Percentiles rank a stretch among this genome's conserved stretches.
Conservation (phyloP, 441 rosid genomes). For the Sinapis alba region DNA sequence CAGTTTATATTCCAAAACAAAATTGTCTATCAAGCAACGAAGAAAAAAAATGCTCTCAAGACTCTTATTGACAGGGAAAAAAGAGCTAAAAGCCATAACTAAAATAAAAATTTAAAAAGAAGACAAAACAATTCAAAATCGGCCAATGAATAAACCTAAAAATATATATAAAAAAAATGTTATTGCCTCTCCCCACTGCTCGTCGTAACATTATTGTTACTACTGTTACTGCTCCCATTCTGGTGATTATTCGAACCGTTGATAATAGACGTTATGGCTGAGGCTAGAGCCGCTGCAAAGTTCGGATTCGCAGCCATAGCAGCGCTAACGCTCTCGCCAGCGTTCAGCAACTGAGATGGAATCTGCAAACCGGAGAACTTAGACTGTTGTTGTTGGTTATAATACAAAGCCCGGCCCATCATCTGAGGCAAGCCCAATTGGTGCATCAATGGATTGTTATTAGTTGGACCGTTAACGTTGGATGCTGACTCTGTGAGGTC, state of each 20-base stretch:
- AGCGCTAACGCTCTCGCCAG: slow-evolving; percentile 57
- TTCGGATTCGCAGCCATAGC: slow-evolving; percentile 82
- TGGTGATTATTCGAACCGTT: slow-evolving; percentile 43
- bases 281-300: slow-evolving; percentile 87
- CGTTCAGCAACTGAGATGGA: slow-evolving; percentile 29
- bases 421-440: slow-evolving; percentile 36
- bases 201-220: slow-evolving; percentile 34
- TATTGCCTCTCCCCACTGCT: slow-evolving; percentile 39
- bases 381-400: slow-evolving; percentile 47
- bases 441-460: slow-evolving; percentile 42
- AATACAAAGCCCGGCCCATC: slow-evolving; percentile 45
- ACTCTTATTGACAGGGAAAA: not conserved
- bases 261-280: slow-evolving; percentile 84
- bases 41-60: not conserved
- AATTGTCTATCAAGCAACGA: slow-evolving; percentile 19
- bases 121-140: not conserved
- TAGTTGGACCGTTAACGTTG: slow-evolving; percentile 34
- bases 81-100: slow-evolving; percentile 4
- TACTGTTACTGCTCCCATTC: slow-evolving; percentile 26
- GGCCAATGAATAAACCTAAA: slow-evolving; percentile 4
- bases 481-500: slow-evolving; percentile 46
- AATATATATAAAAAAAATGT: no score
- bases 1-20: slow-evolving; percentile 11
- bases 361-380: slow-evolving; percentile 43
- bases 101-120: not conserved